Base-by-base conservation (phyloP, 805 yeast species). In the Peterozyma xylosa region DNA sequence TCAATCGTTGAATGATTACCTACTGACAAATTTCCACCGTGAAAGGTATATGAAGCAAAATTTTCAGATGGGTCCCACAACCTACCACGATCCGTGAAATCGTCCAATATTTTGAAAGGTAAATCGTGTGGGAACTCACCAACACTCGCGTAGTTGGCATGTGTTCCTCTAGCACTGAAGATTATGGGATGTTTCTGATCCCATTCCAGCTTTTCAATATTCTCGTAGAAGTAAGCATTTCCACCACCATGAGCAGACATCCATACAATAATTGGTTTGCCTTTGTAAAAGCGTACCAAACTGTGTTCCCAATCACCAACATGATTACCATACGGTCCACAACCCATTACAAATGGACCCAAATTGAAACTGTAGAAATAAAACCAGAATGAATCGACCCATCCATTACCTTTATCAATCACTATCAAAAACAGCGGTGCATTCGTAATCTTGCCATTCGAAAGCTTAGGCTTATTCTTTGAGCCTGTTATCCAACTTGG, bases 241-340 rank as follows among this genome's bases (percentile, higher is more conserved):
- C 99, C 99, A 11, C 98, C 97, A 2, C 97, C 96, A 62, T 91
- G 99, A 1, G 97, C 98, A 29, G 95, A 82, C 95, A 93, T 85
- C 98, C 98, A 91, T 16, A 90, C 78, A 42, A 84, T 75, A 11
- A 80, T 70, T 0, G 99, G 98, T 46, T 70, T 64, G 1, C 96
- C 96, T 2, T 82, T 73, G 54, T 80, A 77, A 58, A 87, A 91
- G 21, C 99, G 70, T 11, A 89, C 91, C 33, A 91, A 64, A 1
- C 95, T 80, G 60, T 91, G 99, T 54, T 91, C 99, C 99, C 99
- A 91, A 66, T 91, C 99, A 6, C 98, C 99, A 32, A 93, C 80
- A 58, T 91, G 99, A 59, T 91, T 86, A 0, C 99, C 99, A 68
- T 84, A 93, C 0, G 99, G 99, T 0, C 99, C 99, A 33, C 77